A percentile compares a stretch with the other conserved stretches of the same genome.
phyloP scores from a whole-genome alignment of 2,329 filamentous ascomycete genomes.

The Pyrenochaeta sp. region DNA sequence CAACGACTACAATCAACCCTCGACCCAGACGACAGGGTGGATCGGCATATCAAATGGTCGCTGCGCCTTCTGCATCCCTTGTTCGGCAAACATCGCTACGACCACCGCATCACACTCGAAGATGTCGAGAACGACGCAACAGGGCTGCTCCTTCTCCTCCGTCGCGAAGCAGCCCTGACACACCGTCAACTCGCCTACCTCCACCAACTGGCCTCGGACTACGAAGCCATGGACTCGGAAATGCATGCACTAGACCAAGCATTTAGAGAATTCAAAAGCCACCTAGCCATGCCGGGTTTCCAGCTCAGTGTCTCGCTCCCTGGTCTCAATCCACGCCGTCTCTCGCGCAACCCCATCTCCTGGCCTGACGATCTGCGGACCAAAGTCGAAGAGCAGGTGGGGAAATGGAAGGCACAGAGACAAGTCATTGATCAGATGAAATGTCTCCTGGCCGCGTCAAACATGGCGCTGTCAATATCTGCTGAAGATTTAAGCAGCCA shows the following conservation, averaged over 20 bases:
- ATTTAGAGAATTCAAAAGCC: conserved; percentile 21
- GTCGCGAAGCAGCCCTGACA: conserved; percentile 32
- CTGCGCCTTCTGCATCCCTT: conserved; percentile 28
- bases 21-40: conserved; percentile 12
- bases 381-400: conserved; percentile 23
- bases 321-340: background rate
- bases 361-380: conserved; percentile 31
- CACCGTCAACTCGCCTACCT: conserved; percentile 23
- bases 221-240: conserved; percentile 23
- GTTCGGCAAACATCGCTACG: conserved; percentile 24
- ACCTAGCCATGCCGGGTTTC: conserved; percentile 18
- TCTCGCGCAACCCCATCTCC: conserved; percentile 28
- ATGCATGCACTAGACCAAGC: conserved; percentile 10
- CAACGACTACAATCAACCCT: conserved; percentile 25
- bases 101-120: conserved; percentile 17
- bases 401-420: conserved; percentile 33
- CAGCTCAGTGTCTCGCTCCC: conserved; percentile 5
- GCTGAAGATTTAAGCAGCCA: conserved; percentile 34
- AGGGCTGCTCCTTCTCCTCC: conserved; percentile 27
- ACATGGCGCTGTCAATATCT: conserved; percentile 26
- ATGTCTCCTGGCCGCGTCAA: conserved; percentile 24
- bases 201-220: conserved; percentile 24
- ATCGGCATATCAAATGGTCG: conserved; percentile 33
- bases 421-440: conserved; percentile 25
- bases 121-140: conserved; percentile 29